phyloP scores from a whole-genome alignment of 139 green algal species.

The Zygnema circumcarinatum region DNA sequence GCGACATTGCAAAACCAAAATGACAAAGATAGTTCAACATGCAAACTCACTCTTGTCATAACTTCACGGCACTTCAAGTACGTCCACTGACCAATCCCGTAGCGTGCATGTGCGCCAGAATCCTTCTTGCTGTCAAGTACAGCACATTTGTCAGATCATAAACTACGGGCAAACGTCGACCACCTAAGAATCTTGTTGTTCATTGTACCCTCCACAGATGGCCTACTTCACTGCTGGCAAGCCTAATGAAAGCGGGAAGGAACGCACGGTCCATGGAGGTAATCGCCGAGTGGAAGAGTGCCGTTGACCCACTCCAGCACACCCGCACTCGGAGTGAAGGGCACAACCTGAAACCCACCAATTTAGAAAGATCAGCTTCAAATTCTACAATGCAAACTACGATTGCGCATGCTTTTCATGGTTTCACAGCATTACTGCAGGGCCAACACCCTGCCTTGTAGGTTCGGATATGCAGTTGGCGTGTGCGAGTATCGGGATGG shows the following conservation, averaged over 20 bases:
- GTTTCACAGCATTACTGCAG: too few species aligned
- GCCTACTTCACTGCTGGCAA: too few species aligned
- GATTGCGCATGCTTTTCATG: too few species aligned
- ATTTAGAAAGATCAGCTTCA: too few species aligned
- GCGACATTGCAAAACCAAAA: too few species aligned
- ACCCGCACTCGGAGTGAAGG: slow-evolving; percentile 84
- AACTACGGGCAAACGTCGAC: too few species aligned
- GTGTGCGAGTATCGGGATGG: slow-evolving; percentile 61
- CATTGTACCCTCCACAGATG: too few species aligned
- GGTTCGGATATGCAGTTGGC: slow-evolving; percentile 78
- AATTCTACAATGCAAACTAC: too few species aligned
- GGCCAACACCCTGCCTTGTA: slow-evolving; percentile 79
- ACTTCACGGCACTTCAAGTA: slow-evolving; percentile 52
- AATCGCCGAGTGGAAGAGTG: slow-evolving; percentile 77
- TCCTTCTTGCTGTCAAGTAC: slow-evolving; percentile 25
- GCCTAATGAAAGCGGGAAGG: too few species aligned
- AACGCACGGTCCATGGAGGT: slow-evolving; percentile 55
- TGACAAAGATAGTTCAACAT: too few species aligned
- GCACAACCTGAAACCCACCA: slow-evolving; percentile 69
- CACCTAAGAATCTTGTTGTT: too few species aligned
- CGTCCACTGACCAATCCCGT: slow-evolving; percentile 43
- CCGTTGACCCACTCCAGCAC: slow-evolving; percentile 95
- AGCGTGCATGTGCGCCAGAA: slow-evolving; percentile 45
- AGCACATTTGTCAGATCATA: too few species aligned
- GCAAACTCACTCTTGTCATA: slow-evolving; percentile 41